phyloP scores from a whole-genome alignment of 352 stramenopile species.

The Phytophthora idaei region DNA sequence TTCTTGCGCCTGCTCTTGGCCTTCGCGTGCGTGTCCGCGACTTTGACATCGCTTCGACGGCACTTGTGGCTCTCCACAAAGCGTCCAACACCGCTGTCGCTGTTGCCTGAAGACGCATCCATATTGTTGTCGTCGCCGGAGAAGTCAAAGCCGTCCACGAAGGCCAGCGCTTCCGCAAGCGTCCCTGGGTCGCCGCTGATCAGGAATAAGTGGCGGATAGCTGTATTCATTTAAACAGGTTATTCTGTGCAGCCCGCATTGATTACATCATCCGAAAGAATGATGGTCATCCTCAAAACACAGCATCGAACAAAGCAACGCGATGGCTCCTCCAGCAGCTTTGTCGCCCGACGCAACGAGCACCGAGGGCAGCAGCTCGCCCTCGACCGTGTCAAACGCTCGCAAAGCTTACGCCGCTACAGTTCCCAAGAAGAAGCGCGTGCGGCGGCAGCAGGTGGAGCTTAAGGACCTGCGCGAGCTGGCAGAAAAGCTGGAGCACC shows the following conservation, averaged over 20 bases:
- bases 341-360: constrained; percentile 12
- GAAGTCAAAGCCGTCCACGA: constrained; percentile 34
- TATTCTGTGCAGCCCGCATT: neutral
- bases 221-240: constrained; percentile 3
- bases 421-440: constrained; percentile 36
- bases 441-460: constrained; percentile 41
- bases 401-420: neutral
- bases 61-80: constrained; percentile 11
- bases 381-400: neutral
- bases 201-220: constrained; percentile 3
- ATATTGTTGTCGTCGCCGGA: neutral
- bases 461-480: constrained; percentile 43
- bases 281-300: neutral
- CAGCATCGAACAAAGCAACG: neutral
- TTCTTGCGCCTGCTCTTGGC: constrained; percentile 23
- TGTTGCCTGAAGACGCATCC: constrained; percentile 8
- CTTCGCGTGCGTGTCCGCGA: constrained; percentile 15
- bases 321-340: constrained; percentile 2
- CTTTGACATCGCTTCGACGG: neutral
- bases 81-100: neutral
- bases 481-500: constrained; percentile 33
- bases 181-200: constrained; percentile 14
- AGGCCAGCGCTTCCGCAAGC: constrained; percentile 33
- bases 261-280: neutral
- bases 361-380: constrained; percentile 19